Evolutionary conservation across 805 yeast species (phyloP).

Genomic region (Ogataea trehaloabstinens): DNA sequence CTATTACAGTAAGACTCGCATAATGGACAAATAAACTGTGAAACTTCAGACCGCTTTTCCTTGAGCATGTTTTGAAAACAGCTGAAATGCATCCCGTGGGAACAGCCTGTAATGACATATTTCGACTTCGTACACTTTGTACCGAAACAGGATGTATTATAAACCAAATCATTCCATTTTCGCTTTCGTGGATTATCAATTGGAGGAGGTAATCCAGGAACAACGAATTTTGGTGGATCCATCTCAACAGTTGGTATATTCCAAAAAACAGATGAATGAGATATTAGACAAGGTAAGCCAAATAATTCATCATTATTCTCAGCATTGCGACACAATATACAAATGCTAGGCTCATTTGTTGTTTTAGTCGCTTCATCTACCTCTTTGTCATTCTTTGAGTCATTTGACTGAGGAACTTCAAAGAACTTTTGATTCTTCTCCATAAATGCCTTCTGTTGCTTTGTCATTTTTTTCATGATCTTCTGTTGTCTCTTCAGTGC

Average conservation of each 20-base stretch:
- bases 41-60: slow-evolving; percentile 14
- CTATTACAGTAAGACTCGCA: slow-evolving; percentile 45
- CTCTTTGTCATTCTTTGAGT: slow-evolving; percentile 17
- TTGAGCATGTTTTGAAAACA: slow-evolving; percentile 39
- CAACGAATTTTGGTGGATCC: slow-evolving; percentile 27
- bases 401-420: slow-evolving; percentile 11
- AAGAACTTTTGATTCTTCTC: slow-evolving; percentile 35
- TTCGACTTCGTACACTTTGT: slow-evolving; percentile 28
- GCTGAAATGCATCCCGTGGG: slow-evolving; percentile 50
- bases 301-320: slow-evolving; percentile 45
- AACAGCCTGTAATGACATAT: slow-evolving; percentile 43
- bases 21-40: slow-evolving; percentile 45
- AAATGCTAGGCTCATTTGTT: slow-evolving; percentile 30
- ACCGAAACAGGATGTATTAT: slow-evolving; percentile 27
- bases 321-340: slow-evolving; percentile 61
- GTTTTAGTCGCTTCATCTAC: slow-evolving; percentile 16
- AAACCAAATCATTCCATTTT: slow-evolving; percentile 24
- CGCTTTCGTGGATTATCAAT: slow-evolving; percentile 9
- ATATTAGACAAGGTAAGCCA: slow-evolving; percentile 56
- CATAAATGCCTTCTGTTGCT: slow-evolving; percentile 46
- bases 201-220: slow-evolving; percentile 15
- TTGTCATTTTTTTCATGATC: slow-evolving; percentile 60
- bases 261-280: slow-evolving; percentile 50
- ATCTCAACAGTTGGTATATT: slow-evolving; percentile 37
- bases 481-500: slow-evolving; percentile 63